Base-by-base conservation (phyloP, 371 early-diverging fungal genomes). In the Lichtheimia corymbifera region DNA sequence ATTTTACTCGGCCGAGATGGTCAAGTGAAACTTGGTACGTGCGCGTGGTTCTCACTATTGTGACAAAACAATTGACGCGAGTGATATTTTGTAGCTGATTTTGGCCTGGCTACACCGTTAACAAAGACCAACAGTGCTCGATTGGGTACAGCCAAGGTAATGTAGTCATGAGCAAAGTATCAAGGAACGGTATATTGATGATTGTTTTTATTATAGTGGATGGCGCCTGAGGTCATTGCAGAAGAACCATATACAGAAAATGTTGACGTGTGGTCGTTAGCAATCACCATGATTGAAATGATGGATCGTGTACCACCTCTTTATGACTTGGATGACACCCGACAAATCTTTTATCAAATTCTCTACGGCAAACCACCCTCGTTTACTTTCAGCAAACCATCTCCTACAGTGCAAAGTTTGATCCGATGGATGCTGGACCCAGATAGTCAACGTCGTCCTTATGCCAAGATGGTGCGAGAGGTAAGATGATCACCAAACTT, bases 271-370 rank as follows among this genome's bases (percentile, higher is more conserved):
- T 81, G 82, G 82, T 78, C 79, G 12, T 64, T 78, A 44, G 82
- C 71, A 13, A 78, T 81, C 51, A 78, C 82, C 1, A 71, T 77
- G 50, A 78, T 81, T 61, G 82, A 81, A 58, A 81, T 81, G 79
- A 81, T 78, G 75, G 82, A 81, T 55, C 76, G 79, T 59, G 78
- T 78, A 3, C 82, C 82, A n/a, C 82, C 82, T 5, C 59, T 81
- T 17, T 81, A 77, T 55, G 73, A 77, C 44, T 61, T 77, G 25
- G 78, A 81, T 55, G 65, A 71, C 47, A 77, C 58, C 40, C 63
- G 67, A 24, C 72, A 77, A 24, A 77, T 81, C 65, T 81, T 73
- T 63, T 67, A 67, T 18, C 76, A 78, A 42, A 78, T 81, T 52
- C 52, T 78, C 0, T 76, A 74, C 51, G 76, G 77, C n/a, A 64